phyloP scores from a whole-genome alignment of 345 rosid genomes.

The Excoecaria cochinchinensis region DNA sequence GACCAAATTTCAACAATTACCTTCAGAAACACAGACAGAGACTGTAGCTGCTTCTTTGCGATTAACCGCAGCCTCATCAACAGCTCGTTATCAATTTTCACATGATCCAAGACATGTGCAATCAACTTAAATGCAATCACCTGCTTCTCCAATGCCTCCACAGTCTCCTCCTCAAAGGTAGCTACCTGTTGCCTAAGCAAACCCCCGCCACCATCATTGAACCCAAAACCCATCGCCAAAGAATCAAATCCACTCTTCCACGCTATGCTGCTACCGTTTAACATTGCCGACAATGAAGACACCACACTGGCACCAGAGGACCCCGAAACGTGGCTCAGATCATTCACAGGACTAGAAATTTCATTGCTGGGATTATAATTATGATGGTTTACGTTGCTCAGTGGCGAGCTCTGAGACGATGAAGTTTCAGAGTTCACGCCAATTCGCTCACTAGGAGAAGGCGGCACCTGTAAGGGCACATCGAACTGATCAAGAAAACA shows the following conservation, averaged over 20 bases:
- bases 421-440: conserved; percentile 49
- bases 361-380: conserved; percentile 33
- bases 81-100: conserved; percentile 64
- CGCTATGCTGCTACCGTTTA: conserved; percentile 56
- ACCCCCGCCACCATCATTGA: conserved; percentile 46
- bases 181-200: conserved; percentile 60
- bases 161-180: conserved; percentile 79
- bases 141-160: conserved; percentile 88
- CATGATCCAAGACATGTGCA: conserved; percentile 63
- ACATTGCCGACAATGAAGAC: conserved; percentile 24
- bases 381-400: conserved; percentile 37
- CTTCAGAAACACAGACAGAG: conserved; percentile 87
- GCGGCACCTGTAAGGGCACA: conserved; percentile 31
- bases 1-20: conserved; percentile 32
- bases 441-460: conserved; percentile 47
- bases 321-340: conserved; percentile 43
- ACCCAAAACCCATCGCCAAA: conserved; percentile 37
- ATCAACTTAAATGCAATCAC: conserved; percentile 84
- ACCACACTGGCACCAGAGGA: conserved; percentile 23
- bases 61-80: conserved; percentile 71
- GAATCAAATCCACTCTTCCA: conserved; percentile 63
- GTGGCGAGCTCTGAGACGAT: conserved; percentile 76
- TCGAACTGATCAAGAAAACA: conserved; percentile 67
- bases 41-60: conserved; percentile 88
- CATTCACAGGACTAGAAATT: conserved; percentile 56